Evolutionary conservation across 2,329 filamentous ascomycete genomes (phyloP).

Genomic region (Diaporthe helianthi): DNA sequence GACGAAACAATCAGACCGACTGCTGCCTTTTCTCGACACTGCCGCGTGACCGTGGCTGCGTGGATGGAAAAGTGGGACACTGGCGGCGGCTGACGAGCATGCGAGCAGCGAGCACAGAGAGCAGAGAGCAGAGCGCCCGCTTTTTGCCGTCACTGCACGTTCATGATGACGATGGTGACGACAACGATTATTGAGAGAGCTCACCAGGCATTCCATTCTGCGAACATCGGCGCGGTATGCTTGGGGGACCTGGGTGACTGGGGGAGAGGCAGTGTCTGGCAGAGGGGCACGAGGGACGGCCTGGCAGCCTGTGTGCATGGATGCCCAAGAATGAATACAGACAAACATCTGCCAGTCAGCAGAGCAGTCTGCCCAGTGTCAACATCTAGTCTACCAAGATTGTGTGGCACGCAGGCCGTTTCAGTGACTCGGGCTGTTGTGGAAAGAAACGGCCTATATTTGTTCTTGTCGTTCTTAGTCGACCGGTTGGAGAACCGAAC

Average conservation of each 20-base stretch:
- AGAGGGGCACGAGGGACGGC: no score
- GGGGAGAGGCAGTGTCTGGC: no score
- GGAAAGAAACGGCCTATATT: not conserved
- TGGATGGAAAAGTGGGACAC: not conserved
- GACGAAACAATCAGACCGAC: not conserved
- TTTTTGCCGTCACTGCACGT: slow-evolving; percentile 3
- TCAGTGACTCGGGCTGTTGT: not conserved
- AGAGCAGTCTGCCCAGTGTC: no score
- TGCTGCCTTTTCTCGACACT: not conserved
- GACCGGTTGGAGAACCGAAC: not conserved
- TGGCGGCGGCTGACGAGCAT: not conserved
- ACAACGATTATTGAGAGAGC: slow-evolving; percentile 9
- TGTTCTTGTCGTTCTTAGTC: not conserved
- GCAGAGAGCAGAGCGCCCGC: slow-evolving; percentile 3
- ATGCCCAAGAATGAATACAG: slow-evolving; percentile 5
- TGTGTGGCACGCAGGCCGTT: not conserved
- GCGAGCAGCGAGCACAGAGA: not conserved
- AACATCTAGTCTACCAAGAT: not conserved
- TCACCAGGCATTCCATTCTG: no score
- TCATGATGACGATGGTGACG: slow-evolving; percentile 33
- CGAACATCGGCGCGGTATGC: no score
- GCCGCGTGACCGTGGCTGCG: not conserved
- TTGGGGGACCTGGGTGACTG: no score
- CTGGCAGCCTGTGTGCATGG: not conserved
- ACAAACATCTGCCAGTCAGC: not conserved